Percentiles rank a stretch among this genome's conserved stretches.
phyloP scores from a whole-genome alignment of 2,329 filamentous ascomycete species.

The Pyrenochaeta sp. region DNA sequence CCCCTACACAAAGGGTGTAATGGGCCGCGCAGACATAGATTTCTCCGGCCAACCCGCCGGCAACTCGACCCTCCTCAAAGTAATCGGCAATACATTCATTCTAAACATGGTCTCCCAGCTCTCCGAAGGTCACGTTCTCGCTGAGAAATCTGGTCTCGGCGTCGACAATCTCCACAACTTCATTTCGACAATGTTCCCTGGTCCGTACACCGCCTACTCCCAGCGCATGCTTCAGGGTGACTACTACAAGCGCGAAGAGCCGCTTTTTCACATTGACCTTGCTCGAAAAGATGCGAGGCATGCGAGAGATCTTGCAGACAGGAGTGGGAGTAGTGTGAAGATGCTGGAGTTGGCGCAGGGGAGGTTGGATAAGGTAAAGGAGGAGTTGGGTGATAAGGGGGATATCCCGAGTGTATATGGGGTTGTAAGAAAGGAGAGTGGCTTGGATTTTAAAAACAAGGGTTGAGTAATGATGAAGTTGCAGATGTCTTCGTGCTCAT shows the following conservation, averaged over 20 bases:
- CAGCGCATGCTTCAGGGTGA: slow-evolving; percentile 77
- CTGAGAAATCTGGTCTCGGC: slow-evolving; percentile 82
- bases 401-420: slow-evolving; percentile 88
- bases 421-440: slow-evolving; percentile 75
- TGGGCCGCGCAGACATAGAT: slow-evolving; percentile 73
- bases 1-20: slow-evolving; percentile 77
- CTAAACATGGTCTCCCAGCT: slow-evolving; percentile 83
- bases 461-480: slow-evolving; percentile 6
- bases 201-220: slow-evolving; percentile 77
- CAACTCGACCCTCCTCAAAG: slow-evolving; percentile 75
- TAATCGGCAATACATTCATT: slow-evolving; percentile 88
- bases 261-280: slow-evolving; percentile 83
- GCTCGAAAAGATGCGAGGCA: slow-evolving; percentile 84
- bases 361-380: slow-evolving; percentile 73
- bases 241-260: slow-evolving; percentile 78
- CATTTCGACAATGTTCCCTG: slow-evolving; percentile 77
- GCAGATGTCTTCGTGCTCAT: not conserved
- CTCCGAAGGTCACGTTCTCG: slow-evolving; percentile 78
- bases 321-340: slow-evolving; percentile 68
- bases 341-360: slow-evolving; percentile 73
- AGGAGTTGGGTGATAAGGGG: slow-evolving; percentile 72
- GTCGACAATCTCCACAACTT: slow-evolving; percentile 74
- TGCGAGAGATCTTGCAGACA: slow-evolving; percentile 71
- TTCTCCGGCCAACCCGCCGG: slow-evolving; percentile 74
- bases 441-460: slow-evolving; percentile 71